Percentiles rank a stretch among this genome's conserved stretches.
Conservation (phyloP, 2,329 filamentous ascomycete genomes). For the Fusarium chuoi region DNA sequence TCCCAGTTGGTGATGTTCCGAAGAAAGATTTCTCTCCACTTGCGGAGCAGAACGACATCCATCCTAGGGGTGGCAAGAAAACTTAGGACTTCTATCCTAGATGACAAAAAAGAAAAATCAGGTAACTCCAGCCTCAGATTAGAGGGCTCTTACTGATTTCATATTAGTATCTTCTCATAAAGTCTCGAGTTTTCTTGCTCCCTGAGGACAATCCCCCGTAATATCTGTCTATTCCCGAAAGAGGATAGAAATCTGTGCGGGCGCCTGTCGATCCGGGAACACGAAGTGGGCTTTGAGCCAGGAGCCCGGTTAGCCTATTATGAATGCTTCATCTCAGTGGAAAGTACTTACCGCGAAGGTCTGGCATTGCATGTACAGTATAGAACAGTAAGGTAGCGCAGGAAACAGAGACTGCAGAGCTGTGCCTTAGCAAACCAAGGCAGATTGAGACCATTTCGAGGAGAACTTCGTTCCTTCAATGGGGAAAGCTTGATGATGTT, state of each 20-base stretch:
- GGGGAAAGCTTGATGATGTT: constrained; percentile 18
- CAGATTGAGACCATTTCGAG: not conserved
- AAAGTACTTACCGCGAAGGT: not conserved
- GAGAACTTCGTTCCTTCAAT: constrained; percentile 7
- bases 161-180: not conserved
- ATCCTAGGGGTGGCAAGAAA: not conserved
- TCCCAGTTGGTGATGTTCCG: not conserved
- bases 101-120: not conserved
- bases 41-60: constrained; percentile 7
- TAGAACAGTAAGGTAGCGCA: constrained; percentile 1
- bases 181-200: not conserved
- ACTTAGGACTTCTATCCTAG: not conserved
- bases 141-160: not conserved
- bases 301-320: constrained; percentile 7
- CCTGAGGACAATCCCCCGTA: not conserved
- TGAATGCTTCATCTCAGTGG: constrained; percentile 9
- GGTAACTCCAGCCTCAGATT: not conserved
- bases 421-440: constrained; percentile 1
- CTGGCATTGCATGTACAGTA: not conserved
- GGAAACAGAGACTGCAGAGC: constrained; percentile 3
- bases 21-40: not conserved
- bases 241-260: constrained; percentile 5
- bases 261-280: constrained; percentile 25
- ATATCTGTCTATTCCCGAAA: not conserved
- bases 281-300: constrained; percentile 23